Conservation (phyloP, 352 stramenopile species). For the Phytophthora pistaciae region DNA sequence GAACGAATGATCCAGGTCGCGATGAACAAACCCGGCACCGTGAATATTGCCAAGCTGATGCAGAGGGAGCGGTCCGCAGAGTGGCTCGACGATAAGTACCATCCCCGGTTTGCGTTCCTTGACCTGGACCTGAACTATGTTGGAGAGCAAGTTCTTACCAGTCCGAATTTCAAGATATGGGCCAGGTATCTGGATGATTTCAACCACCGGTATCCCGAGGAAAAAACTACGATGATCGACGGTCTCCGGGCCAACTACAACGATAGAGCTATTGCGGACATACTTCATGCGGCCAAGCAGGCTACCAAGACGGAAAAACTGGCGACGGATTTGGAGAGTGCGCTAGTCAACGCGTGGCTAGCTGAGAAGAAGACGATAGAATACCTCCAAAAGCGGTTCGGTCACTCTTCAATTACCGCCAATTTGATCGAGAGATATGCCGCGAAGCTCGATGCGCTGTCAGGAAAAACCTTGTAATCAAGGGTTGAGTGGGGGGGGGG, state of each 20-base stretch:
- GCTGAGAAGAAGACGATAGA: background rate
- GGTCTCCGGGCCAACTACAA: background rate
- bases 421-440: background rate
- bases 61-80: background rate
- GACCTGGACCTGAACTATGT: background rate
- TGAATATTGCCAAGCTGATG: background rate
- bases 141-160: no score
- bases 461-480: background rate
- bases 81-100: background rate
- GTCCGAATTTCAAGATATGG: background rate
- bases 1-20: background rate
- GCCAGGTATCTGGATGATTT: background rate
- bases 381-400: background rate
- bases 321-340: background rate
- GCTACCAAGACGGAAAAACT: background rate
- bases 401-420: no score
- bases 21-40: background rate
- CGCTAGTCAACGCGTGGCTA: background rate
- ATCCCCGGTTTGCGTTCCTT: background rate
- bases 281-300: background rate
- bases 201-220: background rate
- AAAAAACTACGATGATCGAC: slow-evolving; percentile 1
- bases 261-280: background rate
- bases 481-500: no score
- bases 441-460: background rate